Evolutionary conservation across 2,329 filamentous ascomycete genomes (phyloP).

Genomic region (Xylariaceae sp.): DNA sequence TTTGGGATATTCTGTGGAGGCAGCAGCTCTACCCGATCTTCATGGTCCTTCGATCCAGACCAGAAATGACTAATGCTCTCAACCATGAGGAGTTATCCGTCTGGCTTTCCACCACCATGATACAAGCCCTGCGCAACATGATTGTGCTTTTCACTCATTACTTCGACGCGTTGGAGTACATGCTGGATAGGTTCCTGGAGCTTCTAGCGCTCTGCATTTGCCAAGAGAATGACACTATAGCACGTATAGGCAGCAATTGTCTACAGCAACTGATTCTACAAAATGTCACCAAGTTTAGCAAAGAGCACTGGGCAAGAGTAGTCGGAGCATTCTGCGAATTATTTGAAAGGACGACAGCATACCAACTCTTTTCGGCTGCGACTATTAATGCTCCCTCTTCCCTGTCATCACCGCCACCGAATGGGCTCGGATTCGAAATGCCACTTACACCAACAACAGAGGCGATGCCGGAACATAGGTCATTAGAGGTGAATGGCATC

Average conservation of each 20-base stretch:
- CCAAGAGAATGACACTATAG: slow-evolving; percentile 98
- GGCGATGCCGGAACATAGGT: slow-evolving; percentile 56
- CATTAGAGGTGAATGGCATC: slow-evolving; percentile 66
- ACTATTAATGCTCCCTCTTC: slow-evolving; percentile 61
- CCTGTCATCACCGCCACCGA: slow-evolving; percentile 57
- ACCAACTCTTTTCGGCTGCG: slow-evolving; percentile 91
- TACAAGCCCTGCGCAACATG: slow-evolving; percentile 97
- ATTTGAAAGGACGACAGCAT: slow-evolving; percentile 92
- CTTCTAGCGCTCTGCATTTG: slow-evolving; percentile 95
- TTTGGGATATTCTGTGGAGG: slow-evolving; percentile 98
- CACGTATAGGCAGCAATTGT: slow-evolving; percentile 97
- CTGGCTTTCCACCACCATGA: slow-evolving; percentile 99
- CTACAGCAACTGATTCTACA: slow-evolving; percentile 95
- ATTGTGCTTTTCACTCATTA: slow-evolving; percentile 99
- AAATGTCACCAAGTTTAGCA: slow-evolving; percentile 90
- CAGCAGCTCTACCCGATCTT: slow-evolving; percentile 98
- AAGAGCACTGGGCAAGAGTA: slow-evolving; percentile 91
- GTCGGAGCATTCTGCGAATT: slow-evolving; percentile 95
- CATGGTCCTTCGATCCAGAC: slow-evolving; percentile 94
- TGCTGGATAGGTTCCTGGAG: slow-evolving; percentile 97
- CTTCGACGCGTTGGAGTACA: slow-evolving; percentile 94
- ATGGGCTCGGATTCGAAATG: slow-evolving; percentile 59
- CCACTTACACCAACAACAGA: slow-evolving; percentile 51
- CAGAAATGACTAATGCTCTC: slow-evolving; percentile 92
- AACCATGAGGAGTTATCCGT: slow-evolving; percentile 98